phyloP scores from a whole-genome alignment of 345 rosid genomes.

The Tarenaya hassleriana region DNA sequence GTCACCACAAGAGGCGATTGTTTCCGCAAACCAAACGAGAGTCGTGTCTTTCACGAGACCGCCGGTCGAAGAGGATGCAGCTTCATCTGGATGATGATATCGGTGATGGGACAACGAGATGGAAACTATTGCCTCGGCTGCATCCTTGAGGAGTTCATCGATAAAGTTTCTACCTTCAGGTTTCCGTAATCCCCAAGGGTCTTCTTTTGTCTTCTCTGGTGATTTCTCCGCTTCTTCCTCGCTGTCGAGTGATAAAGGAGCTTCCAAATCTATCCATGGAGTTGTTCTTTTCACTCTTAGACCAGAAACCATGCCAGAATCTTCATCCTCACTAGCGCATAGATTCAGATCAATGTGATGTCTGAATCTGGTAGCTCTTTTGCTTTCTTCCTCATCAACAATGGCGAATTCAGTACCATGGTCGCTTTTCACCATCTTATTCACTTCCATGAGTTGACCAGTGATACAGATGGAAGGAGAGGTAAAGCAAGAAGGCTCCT shows the following conservation, averaged over 20 bases:
- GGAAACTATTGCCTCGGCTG: conserved; percentile 58
- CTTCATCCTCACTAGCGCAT: conserved; percentile 37
- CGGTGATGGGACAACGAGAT: conserved; percentile 39
- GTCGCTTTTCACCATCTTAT: conserved; percentile 21
- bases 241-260: conserved; percentile 34
- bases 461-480: conserved; percentile 11
- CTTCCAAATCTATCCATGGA: conserved; percentile 58
- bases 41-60: no score
- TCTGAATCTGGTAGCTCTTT: conserved; percentile 25
- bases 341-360: conserved; percentile 54
- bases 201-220: conserved; percentile 19
- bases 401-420: conserved; percentile 4
- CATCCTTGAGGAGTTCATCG: conserved; percentile 25
- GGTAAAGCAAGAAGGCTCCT: conserved; percentile 23
- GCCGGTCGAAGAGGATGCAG: conserved; percentile 31
- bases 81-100: conserved; percentile 17
- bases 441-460: conserved; percentile 21
- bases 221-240: conserved; percentile 23
- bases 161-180: conserved; percentile 5
- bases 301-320: conserved; percentile 29
- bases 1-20: conserved; percentile 36
- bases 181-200: conserved; percentile 16
- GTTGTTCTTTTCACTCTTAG: conserved; percentile 25
- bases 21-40: conserved; percentile 49
- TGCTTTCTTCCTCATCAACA: conserved; percentile 17